Conservation (phyloP, 2,329 filamentous ascomycete species). For the Trichoderma atroviride region DNA sequence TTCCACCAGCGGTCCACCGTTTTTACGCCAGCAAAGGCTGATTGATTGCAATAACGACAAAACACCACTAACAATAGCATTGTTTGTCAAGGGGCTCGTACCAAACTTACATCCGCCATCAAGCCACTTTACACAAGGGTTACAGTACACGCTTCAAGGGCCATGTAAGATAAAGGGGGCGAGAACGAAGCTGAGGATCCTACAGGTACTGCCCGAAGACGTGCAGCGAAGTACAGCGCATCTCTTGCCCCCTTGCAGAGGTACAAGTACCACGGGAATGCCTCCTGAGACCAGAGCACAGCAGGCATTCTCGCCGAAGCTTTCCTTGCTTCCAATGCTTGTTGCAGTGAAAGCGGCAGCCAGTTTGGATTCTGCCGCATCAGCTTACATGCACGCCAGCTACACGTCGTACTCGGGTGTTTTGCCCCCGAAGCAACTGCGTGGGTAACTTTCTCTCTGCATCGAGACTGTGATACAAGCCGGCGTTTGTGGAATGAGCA, state of each 20-base stretch:
- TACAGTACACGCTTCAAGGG: background rate
- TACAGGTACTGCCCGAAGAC: background rate
- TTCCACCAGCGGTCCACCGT: conserved; percentile 10
- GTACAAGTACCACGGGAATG: background rate
- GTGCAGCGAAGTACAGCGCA: background rate
- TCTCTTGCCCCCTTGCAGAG: conserved; percentile 5
- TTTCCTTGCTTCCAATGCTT: background rate
- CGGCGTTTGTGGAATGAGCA: background rate
- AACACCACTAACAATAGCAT: conserved; percentile 9
- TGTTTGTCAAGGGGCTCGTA: background rate
- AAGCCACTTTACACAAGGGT: background rate
- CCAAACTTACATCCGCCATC: background rate
- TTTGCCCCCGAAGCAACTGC: background rate
- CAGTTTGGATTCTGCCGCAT: background rate
- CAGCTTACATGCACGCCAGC: conserved; percentile 11
- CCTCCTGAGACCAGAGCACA: background rate
- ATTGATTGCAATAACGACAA: background rate
- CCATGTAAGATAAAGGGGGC: background rate
- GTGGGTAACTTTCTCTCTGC: background rate
- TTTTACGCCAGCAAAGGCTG: conserved; percentile 7
- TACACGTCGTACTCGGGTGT: background rate
- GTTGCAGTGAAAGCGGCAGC: background rate
- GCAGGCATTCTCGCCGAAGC: background rate
- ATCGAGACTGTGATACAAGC: background rate
- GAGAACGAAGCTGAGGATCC: background rate